Base-by-base conservation (phyloP, 805 yeast genomes). In the Cyberlindnera americana region DNA sequence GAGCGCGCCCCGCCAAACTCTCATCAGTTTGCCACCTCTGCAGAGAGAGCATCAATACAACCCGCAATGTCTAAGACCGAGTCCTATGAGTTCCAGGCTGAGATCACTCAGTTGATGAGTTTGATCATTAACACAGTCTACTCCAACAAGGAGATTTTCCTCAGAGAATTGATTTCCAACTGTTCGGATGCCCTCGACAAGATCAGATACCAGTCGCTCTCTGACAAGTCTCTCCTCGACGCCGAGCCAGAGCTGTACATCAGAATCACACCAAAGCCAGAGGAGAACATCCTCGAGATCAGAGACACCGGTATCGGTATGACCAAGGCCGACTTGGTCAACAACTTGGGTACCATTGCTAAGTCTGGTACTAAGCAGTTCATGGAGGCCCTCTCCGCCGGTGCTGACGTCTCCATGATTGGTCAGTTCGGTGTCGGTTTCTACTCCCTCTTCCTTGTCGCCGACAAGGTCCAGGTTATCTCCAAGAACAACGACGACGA, bases 341-440 rank as follows among this genome's bases (percentile, higher is more conserved):
- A 95, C 83, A 93, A 93, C 77, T 85, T 93, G 70, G 99, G 99
- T 83, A 93, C 98, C 54, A 93, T 93, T 66, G 99, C 99, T 65
- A 93, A 93, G 75, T 93, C 99, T 54, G 99, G 99, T 75, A 93
- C 99, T 59, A 93, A 93, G 77, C 88, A 95, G 57, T 93, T 93
- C 71, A 93, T 93, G 99, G 99, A 93, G 75, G 99, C 99, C 54
- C 78, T 95, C 54, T 83, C 95, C 53, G 98, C 97, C 52, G 99
- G 99, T 74, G 99, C 99, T 48, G 99, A 93, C 69, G 97, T 93
- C 49, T 90, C 98, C 52, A 93, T 93, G 99, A 93, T 93, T 74
- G 99, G 99, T 80, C 99, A 93, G 76, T 93, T 93, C 77, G 99
- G 99, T 89, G 99, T 93, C 59, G 99, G 99, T 82, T 93, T 93